A percentile compares a stretch with the other conserved stretches of the same genome.
Evolutionary conservation across 1,139 yeast genomes (phyloP).

Genomic region (Saccharomyces uvarum): DNA sequence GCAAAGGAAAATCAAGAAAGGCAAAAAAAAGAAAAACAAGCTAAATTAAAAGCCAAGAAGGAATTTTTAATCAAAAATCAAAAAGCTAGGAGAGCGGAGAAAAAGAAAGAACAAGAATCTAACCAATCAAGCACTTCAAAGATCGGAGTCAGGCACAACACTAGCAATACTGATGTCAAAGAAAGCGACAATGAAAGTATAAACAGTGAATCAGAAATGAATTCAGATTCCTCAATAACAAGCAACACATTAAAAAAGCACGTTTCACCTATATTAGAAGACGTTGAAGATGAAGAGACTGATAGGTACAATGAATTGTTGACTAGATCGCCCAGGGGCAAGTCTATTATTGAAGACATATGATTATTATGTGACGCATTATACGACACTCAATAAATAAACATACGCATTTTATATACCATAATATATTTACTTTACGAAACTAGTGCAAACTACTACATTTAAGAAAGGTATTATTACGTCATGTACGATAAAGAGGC

Average conservation of each 20-base stretch:
- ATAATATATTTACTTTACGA: not conserved
- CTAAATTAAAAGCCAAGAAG: not conserved
- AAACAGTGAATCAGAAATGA: not conserved
- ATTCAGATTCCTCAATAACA: not conserved
- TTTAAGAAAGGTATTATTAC: not conserved
- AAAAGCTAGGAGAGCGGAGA: not conserved
- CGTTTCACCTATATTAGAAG: conserved; percentile 24
- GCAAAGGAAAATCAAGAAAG: conserved; percentile 5
- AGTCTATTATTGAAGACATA: conserved; percentile 24
- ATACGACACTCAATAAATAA: not conserved
- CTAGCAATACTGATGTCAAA: not conserved
- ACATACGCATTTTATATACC: not conserved
- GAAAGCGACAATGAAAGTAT: not conserved
- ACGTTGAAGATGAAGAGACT: conserved; percentile 28
- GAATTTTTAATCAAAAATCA: not conserved
- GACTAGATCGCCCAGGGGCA: conserved; percentile 18
- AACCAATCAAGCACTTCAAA: not conserved
- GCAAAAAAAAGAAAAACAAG: conserved; percentile 6
- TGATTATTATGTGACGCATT: conserved; percentile 4
- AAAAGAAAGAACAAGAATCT: not conserved
- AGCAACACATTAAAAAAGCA: not conserved
- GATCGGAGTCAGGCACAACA: not conserved
- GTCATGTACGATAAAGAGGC: too few species aligned
- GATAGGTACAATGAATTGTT: conserved; percentile 21
- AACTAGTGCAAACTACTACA: not conserved